Conservation (phyloP, 2,329 filamentous ascomycete genomes). For the Pseudofabraea citricarpa region DNA sequence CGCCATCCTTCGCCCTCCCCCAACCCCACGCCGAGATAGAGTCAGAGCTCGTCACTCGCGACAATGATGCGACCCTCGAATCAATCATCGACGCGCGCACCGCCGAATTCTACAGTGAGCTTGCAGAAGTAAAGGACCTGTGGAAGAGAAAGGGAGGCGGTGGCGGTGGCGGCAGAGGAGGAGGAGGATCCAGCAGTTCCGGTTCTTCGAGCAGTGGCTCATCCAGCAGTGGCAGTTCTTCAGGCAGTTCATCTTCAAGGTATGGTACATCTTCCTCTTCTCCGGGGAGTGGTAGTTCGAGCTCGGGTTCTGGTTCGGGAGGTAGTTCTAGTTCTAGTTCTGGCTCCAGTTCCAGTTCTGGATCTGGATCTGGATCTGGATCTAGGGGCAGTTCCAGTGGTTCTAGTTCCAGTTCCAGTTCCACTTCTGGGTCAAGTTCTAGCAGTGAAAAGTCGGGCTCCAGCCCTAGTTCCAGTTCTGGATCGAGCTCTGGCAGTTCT, state of each 20-base stretch:
- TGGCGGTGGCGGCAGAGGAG: slow-evolving; percentile 5
- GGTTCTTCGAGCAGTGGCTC: slow-evolving; percentile 9
- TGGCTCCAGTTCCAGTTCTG: no score
- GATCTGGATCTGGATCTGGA: no score
- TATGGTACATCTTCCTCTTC: slow-evolving; percentile 16
- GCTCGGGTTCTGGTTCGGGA: no score
- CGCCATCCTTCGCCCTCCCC: neutral
- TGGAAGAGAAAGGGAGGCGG: slow-evolving; percentile 28
- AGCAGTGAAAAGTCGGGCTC: no score
- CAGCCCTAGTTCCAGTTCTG: no score
- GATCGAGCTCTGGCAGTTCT: no score
- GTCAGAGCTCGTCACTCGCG: neutral
- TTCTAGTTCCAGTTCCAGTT: no score
- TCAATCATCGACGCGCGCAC: neutral
- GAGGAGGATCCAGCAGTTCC: slow-evolving; percentile 36
- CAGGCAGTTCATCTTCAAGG: slow-evolving; percentile 23
- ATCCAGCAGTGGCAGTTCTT: slow-evolving; percentile 9
- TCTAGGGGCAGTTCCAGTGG: slow-evolving; percentile 5
- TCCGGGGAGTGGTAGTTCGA: slow-evolving; percentile 2
- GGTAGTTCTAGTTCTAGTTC: no score
- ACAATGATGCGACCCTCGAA: neutral
- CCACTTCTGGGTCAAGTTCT: no score
- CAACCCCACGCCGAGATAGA: neutral
- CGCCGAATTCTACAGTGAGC: neutral
- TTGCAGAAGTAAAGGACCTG: neutral